Percentiles rank a stretch among this genome's conserved stretches.
Evolutionary conservation across 371 early-diverging fungal genomes (phyloP).

Genomic region (Haplosporangium sp.): DNA sequence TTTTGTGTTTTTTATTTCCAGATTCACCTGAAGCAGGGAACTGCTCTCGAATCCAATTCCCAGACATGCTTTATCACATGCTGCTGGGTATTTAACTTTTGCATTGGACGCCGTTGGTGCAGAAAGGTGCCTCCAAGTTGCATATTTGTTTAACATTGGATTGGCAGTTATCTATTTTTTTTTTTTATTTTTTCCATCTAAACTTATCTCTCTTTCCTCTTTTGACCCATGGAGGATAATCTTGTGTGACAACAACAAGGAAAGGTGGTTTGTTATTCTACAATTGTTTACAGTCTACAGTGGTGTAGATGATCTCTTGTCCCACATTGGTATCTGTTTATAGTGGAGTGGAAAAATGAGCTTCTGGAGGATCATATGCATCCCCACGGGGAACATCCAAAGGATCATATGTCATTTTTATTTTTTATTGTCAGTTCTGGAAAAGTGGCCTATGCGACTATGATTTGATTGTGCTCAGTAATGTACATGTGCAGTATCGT

Average conservation of each 20-base stretch:
- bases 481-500: background rate
- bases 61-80: constrained; percentile 3
- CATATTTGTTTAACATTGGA: background rate
- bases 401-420: background rate
- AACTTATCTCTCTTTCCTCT: background rate
- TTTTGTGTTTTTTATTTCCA: background rate
- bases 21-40: too few species aligned
- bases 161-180: background rate
- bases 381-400: background rate
- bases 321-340: too few species aligned
- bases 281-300: too few species aligned
- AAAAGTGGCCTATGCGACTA: constrained; percentile 2
- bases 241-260: background rate
- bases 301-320: too few species aligned
- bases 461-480: too few species aligned
- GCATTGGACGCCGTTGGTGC: background rate
- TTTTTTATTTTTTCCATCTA: background rate
- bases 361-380: background rate
- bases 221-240: constrained; percentile 12
- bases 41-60: constrained; percentile 2
- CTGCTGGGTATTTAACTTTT: background rate
- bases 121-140: too few species aligned
- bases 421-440: background rate
- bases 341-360: background rate
- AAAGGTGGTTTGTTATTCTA: background rate